Evolutionary conservation across 2,329 filamentous ascomycete species (phyloP), one percentile per base, ranked within the genome.

Genomic region (Polychaeton citri): DNA sequence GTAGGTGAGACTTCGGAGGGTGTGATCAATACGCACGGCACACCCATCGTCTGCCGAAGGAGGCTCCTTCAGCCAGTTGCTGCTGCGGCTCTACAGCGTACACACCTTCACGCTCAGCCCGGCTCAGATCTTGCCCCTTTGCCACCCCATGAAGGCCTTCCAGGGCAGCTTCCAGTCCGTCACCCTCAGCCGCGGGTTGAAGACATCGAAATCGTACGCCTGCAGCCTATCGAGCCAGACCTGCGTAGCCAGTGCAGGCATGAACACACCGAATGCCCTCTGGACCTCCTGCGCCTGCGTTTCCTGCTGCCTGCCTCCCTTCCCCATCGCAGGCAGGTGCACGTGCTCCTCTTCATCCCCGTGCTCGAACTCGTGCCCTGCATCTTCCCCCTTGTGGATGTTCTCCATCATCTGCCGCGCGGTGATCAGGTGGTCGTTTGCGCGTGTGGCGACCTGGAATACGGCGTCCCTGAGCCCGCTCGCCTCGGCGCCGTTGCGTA

Each of bases 391-490:
- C 3, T 75, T 76, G 36, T 74, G 74, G 15, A 94, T 63, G 49
- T 82, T 84, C 51, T 76, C 79, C 41, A 96, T 60, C 86, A 98
- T 94, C 56, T 94, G 84, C 40, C 86, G 70, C 2, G 82, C 88
- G 0, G 88, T 96, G 47, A 95, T 93, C 21, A 98, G 66, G 59
- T 98, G 90, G 55, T 98, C 90, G 52, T 92, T 92, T 5, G 90
- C 90, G 24, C 88, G 74, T 0, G 90, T 98, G 0, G 90, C 90
- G 10, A 98, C 84, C 3, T 76, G 72, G 59, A 96, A 98, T 1
- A 96, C 76, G 3, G 87, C 88, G 58, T 98, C 88, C 41, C 81
- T 77, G 13, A 96, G 67, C 0, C 87, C 87, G 0, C 75, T 68
- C 0, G 88, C 88, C n/a, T 74, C 63, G 0, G 81, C 76, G 0